Base-by-base conservation (phyloP, 495 filamentous ascomycete genomes). In the Cudoniella acicularis region DNA sequence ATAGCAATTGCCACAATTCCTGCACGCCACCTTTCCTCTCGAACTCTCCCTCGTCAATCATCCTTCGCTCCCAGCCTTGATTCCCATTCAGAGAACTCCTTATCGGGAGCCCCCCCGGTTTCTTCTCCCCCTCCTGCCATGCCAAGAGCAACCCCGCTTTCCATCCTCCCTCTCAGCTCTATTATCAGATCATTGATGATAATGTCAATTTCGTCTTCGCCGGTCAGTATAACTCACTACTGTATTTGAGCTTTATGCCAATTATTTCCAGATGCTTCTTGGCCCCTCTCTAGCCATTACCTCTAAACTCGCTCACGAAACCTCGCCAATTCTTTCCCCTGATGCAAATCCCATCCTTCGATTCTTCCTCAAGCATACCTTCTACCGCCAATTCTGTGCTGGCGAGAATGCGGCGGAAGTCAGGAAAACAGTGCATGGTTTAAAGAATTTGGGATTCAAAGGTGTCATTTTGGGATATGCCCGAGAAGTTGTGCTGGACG, bases 311-410 rank as follows among this genome's bases (percentile, higher is more conserved):
- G 88, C 90, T 11, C 75, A 91, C 63, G 86, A 87, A 18, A 83
- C 80, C 45, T 83, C 71, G 17, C 74, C 83, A 1, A 42, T 83
- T 8, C 70, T 88, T 10, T 80, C 79, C 60, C 83, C 84, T 2
- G 79, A 84, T 59, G 70, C 67, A 27, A 88, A 88, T 57, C 77
- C 76, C 0, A 10, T 84, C 17, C 75, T 87, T 13, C 71, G 73
- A 16, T 78, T 68, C 60, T 68, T 89, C 30, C 76, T 95, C 26
- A 87, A 89, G 59, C 79, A 84, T 55, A 93, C 88, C 0, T 90
- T 95, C 67, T 95, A 95, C 69, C 81, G 82, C 54, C 89, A 95
- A 65, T 95, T 93, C 69, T 95, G 90, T 67, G 87, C 88, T 1
- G 90, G 90, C 18, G 83, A 87, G 66, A 87, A 82, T 47, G 70